These are phyloP conservation scores for Epichloe amarillans DNA, from an alignment of 2,329 filamentous ascomycete genomes.

Conservation along the genomic window DNA sequence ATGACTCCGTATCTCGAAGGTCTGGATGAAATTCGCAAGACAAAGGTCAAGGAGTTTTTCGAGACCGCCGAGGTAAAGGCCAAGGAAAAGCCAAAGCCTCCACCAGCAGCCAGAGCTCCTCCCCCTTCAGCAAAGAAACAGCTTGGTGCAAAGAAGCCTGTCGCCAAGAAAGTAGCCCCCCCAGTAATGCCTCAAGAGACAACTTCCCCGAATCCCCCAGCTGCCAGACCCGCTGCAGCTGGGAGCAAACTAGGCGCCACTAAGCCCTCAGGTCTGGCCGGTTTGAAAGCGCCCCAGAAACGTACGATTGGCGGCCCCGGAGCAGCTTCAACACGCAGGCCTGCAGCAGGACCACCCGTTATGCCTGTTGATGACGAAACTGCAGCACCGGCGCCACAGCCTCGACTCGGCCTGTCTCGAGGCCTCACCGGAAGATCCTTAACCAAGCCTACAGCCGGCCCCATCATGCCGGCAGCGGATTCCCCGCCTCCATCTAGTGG, in stretches of 20 bases:
- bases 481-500: constrained; percentile 50
- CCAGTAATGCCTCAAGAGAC: constrained; percentile 30
- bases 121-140: constrained; percentile 34
- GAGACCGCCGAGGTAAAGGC: constrained; percentile 43
- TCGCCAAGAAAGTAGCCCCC: constrained; percentile 32
- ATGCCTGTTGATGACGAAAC: constrained; percentile 45
- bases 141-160: constrained; percentile 27
- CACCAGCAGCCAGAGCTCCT: constrained; percentile 43
- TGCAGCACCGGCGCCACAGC: constrained; percentile 42
- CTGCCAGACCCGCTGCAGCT: constrained; percentile 33
- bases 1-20: constrained; percentile 91
- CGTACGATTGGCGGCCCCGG: constrained; percentile 35
- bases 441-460: constrained; percentile 52
- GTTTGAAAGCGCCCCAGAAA: constrained; percentile 47
- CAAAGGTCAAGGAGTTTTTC: constrained; percentile 86
- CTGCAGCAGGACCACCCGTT: constrained; percentile 32
- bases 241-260: constrained; percentile 42
- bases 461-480: constrained; percentile 34
- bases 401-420: constrained; percentile 54
- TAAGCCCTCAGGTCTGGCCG: constrained; percentile 38
- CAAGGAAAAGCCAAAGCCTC: constrained; percentile 66
- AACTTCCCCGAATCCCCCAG: constrained; percentile 43
- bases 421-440: constrained; percentile 79
- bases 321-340: constrained; percentile 40
- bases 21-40: constrained; percentile 89